Conservation (phyloP, 2,329 filamentous ascomycete genomes). For the Clonostachys rhizophaga region DNA sequence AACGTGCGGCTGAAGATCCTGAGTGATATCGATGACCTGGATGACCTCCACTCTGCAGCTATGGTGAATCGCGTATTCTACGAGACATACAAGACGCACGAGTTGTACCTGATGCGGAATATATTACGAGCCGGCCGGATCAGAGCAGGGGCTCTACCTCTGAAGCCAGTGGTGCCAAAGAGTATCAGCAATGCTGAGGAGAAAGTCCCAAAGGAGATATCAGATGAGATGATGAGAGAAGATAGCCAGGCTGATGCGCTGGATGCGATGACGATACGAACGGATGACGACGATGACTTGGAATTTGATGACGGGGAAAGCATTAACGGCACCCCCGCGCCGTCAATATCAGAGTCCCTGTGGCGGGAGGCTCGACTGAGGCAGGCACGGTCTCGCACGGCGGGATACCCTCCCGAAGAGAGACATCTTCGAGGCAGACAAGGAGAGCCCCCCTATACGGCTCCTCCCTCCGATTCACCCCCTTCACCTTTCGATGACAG, state of each 20-base stretch:
- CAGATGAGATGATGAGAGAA: constrained; percentile 20
- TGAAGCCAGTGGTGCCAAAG: constrained; percentile 10
- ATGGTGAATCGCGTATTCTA: constrained; percentile 37
- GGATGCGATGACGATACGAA: constrained; percentile 19
- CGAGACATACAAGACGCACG: constrained; percentile 36
- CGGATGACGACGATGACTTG: constrained; percentile 7
- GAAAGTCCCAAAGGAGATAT: constrained; percentile 23
- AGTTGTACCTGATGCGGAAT: constrained; percentile 29
- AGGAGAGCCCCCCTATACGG: neutral
- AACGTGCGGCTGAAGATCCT: constrained; percentile 33
- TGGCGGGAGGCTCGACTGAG: neutral
- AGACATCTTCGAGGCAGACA: neutral
- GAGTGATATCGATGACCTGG: constrained; percentile 26
- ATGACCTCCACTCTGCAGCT: constrained; percentile 36
- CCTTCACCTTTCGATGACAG: neutral
- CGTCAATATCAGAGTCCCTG: constrained; percentile 3
- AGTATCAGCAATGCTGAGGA: constrained; percentile 19
- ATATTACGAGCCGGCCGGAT: constrained; percentile 21
- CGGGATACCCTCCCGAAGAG: constrained; percentile 3
- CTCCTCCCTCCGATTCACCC: constrained; percentile 1
- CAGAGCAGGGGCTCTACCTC: constrained; percentile 5
- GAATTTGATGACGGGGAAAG: constrained; percentile 8
- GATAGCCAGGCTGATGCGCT: constrained; percentile 6
- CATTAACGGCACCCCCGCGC: constrained; percentile 7
- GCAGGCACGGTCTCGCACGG: constrained; percentile 2